These are phyloP conservation scores for Gyrodon lividus DNA, from an alignment of 768 basidiomycete genomes.

Conservation along the genomic window DNA sequence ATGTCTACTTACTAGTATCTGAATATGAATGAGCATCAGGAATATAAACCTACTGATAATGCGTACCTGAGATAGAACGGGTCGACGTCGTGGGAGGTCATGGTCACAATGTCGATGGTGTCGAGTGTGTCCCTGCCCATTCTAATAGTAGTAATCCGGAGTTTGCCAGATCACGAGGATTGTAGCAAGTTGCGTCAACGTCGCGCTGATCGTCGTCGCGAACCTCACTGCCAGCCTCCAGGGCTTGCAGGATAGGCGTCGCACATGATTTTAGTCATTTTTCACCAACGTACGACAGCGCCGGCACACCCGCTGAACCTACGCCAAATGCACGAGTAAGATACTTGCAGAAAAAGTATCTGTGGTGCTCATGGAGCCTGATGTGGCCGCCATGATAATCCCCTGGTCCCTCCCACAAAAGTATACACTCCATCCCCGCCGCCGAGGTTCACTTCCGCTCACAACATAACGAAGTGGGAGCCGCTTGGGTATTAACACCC, in stretches of 20 bases:
- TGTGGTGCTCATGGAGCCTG: constrained; percentile 34
- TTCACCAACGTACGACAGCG: too few relatives aligned
- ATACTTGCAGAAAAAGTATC: too few relatives aligned
- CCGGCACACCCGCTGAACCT: background rate
- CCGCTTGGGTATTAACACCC: too few relatives aligned
- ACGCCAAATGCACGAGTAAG: background rate
- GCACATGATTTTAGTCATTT: too few relatives aligned
- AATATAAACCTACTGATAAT: background rate
- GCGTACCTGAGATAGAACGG: constrained; percentile 80
- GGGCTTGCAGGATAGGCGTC: too few relatives aligned
- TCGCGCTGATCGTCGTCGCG: too few relatives aligned
- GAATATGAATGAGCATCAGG: constrained; percentile 13
- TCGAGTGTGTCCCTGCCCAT: too few relatives aligned
- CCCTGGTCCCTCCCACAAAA: constrained; percentile 57
- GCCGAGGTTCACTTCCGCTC: constrained; percentile 84
- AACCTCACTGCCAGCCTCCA: too few relatives aligned
- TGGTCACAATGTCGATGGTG: too few relatives aligned
- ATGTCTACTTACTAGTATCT: constrained; percentile 58
- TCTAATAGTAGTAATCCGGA: too few relatives aligned
- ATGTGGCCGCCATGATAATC: constrained; percentile 52
- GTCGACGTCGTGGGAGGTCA: constrained; percentile 52
- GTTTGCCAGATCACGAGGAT: too few relatives aligned
- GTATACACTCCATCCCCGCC: constrained; percentile 70
- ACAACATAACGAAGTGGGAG: constrained; percentile 62
- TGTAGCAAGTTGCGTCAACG: too few relatives aligned